A percentile compares a stretch with the other conserved stretches of the same genome.
Evolutionary conservation across 345 rosid genomes (phyloP).

Genomic region (Iberis pinnata): DNA sequence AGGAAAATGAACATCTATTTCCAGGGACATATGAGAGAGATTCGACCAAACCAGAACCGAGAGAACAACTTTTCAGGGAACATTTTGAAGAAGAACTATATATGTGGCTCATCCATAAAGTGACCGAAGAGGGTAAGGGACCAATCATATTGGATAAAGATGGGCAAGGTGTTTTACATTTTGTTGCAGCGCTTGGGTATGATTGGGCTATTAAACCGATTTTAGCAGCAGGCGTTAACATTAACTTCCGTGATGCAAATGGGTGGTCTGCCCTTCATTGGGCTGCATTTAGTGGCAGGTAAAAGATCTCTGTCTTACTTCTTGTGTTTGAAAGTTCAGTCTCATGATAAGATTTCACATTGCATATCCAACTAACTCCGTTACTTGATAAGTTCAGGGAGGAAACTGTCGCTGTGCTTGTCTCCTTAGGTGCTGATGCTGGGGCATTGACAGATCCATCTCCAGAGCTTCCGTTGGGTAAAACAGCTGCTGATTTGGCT

Average conservation of each 20-base stretch:
- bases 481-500: conserved; percentile 89
- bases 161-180: conserved; percentile 82
- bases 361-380: conserved; percentile 1
- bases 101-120: conserved; percentile 69
- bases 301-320: conserved; percentile 30
- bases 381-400: conserved; percentile 47
- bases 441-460: conserved; percentile 73
- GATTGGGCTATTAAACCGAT: conserved; percentile 79
- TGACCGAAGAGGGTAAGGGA: conserved; percentile 72
- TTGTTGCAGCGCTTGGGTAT: conserved; percentile 78
- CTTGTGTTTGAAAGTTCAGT: too few species aligned
- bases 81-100: conserved; percentile 54
- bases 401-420: conserved; percentile 70
- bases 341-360: too few species aligned
- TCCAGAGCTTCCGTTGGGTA: conserved; percentile 69
- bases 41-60: conserved; percentile 29
- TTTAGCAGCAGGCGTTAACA: conserved; percentile 61
- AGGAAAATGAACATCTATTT: conserved; percentile 53
- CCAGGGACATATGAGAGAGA: conserved; percentile 30
- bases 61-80: conserved; percentile 38
- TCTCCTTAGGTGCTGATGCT: conserved; percentile 65
- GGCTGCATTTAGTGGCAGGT: conserved; percentile 95
- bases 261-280: conserved; percentile 98
- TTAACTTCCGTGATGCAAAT: conserved; percentile 81
- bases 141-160: conserved; percentile 53